A percentile compares a stretch with the other conserved stretches of the same genome.
These are phyloP conservation scores for Maudiozyma saulgeensis DNA, from an alignment of 805 yeast species.

Conservation along the genomic window DNA sequence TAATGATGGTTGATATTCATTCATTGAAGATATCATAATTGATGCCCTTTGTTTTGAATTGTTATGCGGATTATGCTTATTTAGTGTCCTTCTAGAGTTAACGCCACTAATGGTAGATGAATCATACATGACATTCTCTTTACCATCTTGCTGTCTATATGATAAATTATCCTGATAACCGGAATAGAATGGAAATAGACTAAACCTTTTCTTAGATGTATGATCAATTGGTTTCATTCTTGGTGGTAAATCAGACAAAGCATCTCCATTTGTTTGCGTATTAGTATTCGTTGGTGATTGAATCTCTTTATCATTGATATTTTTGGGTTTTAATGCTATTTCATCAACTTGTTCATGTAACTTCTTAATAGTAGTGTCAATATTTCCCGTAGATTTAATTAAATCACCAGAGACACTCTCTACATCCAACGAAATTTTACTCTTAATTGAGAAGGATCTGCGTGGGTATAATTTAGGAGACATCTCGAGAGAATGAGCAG, in stretches of 20 bases:
- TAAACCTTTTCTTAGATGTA: constrained; percentile 29
- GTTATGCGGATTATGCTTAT: neutral
- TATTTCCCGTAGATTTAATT: constrained; percentile 24
- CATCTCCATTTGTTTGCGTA: too few relatives aligned
- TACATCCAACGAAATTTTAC: constrained; percentile 30
- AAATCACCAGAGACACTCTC: constrained; percentile 31
- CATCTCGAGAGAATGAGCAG: constrained; percentile 6
- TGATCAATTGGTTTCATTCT: neutral
- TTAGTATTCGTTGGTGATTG: neutral
- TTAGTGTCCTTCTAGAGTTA: neutral
- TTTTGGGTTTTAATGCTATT: constrained; percentile 1
- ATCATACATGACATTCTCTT: neutral
- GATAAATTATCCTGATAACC: constrained; percentile 5
- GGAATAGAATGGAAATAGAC: constrained; percentile 32
- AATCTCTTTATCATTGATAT: neutral
- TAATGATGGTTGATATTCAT: constrained; percentile 1
- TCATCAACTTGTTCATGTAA: constrained; percentile 16
- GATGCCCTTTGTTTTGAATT: constrained; percentile 1
- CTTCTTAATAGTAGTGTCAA: constrained; percentile 12
- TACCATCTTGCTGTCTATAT: neutral
- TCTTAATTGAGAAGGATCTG: constrained; percentile 17
- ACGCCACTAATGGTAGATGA: neutral
- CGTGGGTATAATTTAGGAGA: constrained; percentile 18
- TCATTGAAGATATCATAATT: constrained; percentile 8
- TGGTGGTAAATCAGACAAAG: neutral